These are phyloP conservation scores for Beauveria sp. DNA, from an alignment of 2,329 filamentous ascomycete genomes.

Conservation along the genomic window DNA sequence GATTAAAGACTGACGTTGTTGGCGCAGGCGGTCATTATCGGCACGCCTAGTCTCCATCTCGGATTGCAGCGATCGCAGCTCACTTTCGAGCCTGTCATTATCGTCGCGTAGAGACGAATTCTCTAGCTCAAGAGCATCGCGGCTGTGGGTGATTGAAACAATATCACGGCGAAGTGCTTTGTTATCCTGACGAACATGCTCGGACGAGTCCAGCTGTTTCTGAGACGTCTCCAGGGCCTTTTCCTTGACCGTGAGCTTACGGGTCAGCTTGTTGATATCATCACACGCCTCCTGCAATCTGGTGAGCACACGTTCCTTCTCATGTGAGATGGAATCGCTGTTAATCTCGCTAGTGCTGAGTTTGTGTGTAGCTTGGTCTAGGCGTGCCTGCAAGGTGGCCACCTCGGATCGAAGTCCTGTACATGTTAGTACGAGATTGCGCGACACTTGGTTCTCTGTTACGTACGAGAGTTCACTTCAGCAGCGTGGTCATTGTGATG, in stretches of 20 bases:
- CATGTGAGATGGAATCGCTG: conserved; percentile 52
- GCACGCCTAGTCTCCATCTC: conserved; percentile 35
- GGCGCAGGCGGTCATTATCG: conserved; percentile 33
- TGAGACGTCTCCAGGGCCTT: conserved; percentile 36
- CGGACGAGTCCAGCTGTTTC: conserved; percentile 32
- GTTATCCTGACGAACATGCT: conserved; percentile 31
- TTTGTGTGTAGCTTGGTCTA: conserved; percentile 57
- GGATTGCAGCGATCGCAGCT: conserved; percentile 28
- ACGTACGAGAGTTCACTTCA: conserved; percentile 7
- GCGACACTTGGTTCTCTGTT: neutral
- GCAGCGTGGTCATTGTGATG: neutral
- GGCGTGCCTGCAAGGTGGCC: conserved; percentile 49
- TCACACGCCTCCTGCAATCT: conserved; percentile 55
- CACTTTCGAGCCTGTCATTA: conserved; percentile 30
- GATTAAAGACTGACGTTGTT: conserved; percentile 35
- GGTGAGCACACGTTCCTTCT: conserved; percentile 57
- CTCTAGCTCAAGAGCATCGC: conserved; percentile 30
- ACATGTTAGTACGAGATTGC: conserved; percentile 11
- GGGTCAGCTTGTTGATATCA: conserved; percentile 44
- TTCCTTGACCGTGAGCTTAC: conserved; percentile 33
- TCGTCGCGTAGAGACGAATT: conserved; percentile 33
- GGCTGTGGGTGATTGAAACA: conserved; percentile 30
- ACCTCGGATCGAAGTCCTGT: conserved; percentile 52
- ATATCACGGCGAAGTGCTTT: conserved; percentile 34
- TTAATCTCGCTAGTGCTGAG: conserved; percentile 55